A percentile compares a stretch with the other conserved stretches of the same genome.
Conservation (phyloP, 192 early-diverging fungal genomes). For the Coemansia umbellata region DNA sequence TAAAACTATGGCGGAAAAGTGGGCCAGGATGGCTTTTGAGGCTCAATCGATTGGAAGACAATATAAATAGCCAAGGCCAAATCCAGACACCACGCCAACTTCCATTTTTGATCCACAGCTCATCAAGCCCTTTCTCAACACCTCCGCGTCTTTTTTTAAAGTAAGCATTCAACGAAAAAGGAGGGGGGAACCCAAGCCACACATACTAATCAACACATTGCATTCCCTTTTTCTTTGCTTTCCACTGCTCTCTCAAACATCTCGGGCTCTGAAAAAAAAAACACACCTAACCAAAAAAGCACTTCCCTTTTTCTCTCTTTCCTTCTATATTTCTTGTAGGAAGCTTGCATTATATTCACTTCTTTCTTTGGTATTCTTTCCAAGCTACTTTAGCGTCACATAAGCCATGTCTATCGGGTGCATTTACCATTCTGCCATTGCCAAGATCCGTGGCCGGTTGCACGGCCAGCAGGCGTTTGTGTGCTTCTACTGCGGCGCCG, state of each 20-base stretch:
- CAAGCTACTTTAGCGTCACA: not conserved
- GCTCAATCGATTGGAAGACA: not conserved
- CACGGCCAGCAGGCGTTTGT: conserved; percentile 38
- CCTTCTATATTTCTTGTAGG: not conserved
- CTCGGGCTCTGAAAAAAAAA: too few relatives aligned
- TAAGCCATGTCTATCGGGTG: conserved; percentile 18
- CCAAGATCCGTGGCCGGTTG: conserved; percentile 27
- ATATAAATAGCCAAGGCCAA: not conserved
- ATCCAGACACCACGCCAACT: not conserved
- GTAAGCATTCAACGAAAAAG: not conserved
- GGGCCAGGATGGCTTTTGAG: too few relatives aligned
- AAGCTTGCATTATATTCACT: not conserved
- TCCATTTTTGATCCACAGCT: conserved; percentile 4
- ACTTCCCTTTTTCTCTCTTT: not conserved
- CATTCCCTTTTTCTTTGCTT: not conserved
- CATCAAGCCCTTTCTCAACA: not conserved
- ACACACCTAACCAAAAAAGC: too few relatives aligned
- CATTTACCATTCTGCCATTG: conserved; percentile 10
- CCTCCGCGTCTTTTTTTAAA: not conserved
- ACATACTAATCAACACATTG: too few relatives aligned
- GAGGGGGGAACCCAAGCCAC: not conserved
- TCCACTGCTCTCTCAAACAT: not conserved
- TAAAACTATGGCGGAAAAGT: too few relatives aligned
- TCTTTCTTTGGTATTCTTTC: not conserved
- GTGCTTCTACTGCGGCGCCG: conserved; percentile 49